A percentile compares a stretch with the other conserved stretches of the same genome.
Conservation (phyloP, 2,329 filamentous ascomycete genomes). For the Colletotrichum scovillei region DNA sequence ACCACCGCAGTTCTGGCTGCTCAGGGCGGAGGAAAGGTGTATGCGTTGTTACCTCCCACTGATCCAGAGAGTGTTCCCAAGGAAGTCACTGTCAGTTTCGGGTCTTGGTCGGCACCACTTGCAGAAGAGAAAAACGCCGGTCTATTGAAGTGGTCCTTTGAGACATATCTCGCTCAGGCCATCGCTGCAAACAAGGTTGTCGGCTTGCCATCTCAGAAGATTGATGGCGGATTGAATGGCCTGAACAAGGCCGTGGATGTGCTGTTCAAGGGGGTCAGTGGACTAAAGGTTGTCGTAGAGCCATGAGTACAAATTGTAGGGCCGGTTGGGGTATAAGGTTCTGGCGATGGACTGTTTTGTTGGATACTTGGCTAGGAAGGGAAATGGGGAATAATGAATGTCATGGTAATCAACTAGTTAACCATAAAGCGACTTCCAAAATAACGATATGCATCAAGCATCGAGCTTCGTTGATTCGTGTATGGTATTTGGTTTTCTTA, state of each 20-base stretch:
- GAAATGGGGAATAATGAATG: background rate
- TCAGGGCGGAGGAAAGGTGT: constrained; percentile 21
- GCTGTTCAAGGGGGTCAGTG: constrained; percentile 18
- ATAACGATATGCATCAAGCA: background rate
- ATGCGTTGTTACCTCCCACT: constrained; percentile 9
- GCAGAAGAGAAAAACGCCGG: constrained; percentile 6
- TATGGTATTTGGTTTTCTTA: background rate
- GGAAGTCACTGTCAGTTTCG: background rate
- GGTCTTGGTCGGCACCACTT: background rate
- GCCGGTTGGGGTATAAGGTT: too few species aligned
- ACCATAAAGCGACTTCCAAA: background rate
- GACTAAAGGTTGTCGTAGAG: constrained; percentile 18
- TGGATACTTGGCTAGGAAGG: too few species aligned
- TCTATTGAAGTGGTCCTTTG: constrained; percentile 8
- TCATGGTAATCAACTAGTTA: background rate
- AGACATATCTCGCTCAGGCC: constrained; percentile 17
- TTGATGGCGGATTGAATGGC: constrained; percentile 3
- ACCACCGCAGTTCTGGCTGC: constrained; percentile 33
- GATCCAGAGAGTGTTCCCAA: background rate
- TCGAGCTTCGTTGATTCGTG: background rate
- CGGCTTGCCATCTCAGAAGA: background rate
- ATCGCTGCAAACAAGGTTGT: background rate
- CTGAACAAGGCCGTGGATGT: constrained; percentile 18
- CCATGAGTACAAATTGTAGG: background rate
- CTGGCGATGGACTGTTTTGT: too few species aligned